Percentiles rank a stretch among this genome's conserved stretches.
Evolutionary conservation across 805 yeast species (phyloP).

Genomic region (Scheffersomyces coipomensis): DNA sequence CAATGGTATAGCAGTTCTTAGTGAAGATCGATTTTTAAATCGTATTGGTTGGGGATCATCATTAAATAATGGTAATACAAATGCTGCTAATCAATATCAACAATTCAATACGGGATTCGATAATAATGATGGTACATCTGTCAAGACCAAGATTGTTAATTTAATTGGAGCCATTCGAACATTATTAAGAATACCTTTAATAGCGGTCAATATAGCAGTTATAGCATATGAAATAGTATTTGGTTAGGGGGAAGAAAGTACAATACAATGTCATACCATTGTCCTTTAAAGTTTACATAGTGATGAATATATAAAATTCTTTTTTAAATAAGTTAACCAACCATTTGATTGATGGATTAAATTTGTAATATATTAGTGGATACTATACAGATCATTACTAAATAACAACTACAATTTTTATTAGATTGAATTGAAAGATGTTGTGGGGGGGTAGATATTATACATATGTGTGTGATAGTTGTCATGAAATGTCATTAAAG

Average conservation of each 20-base stretch:
- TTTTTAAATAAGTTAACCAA: too few relatives aligned
- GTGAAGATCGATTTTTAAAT: constrained; percentile 76
- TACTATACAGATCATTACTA: too few relatives aligned
- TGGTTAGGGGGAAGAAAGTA: constrained; percentile 47
- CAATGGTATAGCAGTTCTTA: constrained; percentile 74
- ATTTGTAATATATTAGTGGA: too few relatives aligned
- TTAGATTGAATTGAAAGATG: too few relatives aligned
- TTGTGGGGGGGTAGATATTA: too few relatives aligned
- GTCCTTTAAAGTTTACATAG: too few relatives aligned
- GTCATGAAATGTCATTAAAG: too few relatives aligned
- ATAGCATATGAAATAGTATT: constrained; percentile 68
- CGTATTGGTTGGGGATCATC: constrained; percentile 45
- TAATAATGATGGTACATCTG: constrained; percentile 27
- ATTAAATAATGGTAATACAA: constrained; percentile 15
- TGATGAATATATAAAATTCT: too few relatives aligned
- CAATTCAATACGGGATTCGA: constrained; percentile 45
- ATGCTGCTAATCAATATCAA: constrained; percentile 7
- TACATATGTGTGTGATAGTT: too few relatives aligned
- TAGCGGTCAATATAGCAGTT: constrained; percentile 62
- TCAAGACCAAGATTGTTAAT: constrained; percentile 60
- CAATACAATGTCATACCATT: too few relatives aligned
- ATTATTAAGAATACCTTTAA: constrained; percentile 70
- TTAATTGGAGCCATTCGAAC: constrained; percentile 75
- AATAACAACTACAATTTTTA: too few relatives aligned
- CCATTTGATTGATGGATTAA: too few relatives aligned